A percentile compares a stretch with the other conserved stretches of the same genome.
Evolutionary conservation across 805 yeast species (phyloP).

Genomic region (Ogataea naganishii): DNA sequence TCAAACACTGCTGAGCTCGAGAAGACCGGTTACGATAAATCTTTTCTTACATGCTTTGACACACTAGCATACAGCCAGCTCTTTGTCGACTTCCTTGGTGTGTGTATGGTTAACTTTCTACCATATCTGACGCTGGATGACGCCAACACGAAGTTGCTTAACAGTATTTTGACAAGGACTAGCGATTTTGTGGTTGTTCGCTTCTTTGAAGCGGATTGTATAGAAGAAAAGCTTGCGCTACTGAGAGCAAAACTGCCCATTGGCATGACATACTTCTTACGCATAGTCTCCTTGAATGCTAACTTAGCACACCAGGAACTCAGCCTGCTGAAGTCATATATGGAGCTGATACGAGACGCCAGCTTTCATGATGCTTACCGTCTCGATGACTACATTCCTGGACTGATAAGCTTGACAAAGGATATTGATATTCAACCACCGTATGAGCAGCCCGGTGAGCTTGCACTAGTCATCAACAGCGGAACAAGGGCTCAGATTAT

Average conservation of each 20-base stretch:
- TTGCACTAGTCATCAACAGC: constrained; percentile 34
- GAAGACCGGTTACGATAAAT: too few relatives aligned
- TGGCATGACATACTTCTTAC: constrained; percentile 49
- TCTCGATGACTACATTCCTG: constrained; percentile 45
- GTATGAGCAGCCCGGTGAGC: constrained; percentile 33
- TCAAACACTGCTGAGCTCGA: too few relatives aligned
- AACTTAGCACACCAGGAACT: constrained; percentile 61
- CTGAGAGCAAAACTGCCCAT: constrained; percentile 71
- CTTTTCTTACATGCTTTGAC: too few relatives aligned
- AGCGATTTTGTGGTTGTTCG: constrained; percentile 34
- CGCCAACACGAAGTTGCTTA: constrained; percentile 31
- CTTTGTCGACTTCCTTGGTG: too few relatives aligned
- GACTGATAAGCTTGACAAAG: constrained; percentile 33
- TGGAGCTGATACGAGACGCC: constrained; percentile 33
- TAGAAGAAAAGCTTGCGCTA: constrained; percentile 37
- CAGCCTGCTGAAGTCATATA: constrained; percentile 49
- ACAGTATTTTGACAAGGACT: constrained; percentile 31
- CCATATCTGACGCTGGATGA: constrained; percentile 43
- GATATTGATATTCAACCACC: constrained; percentile 41
- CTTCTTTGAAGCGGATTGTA: constrained; percentile 37
- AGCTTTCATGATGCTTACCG: constrained; percentile 32
- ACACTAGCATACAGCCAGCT: too few relatives aligned
- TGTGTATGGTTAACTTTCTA: constrained; percentile 33
- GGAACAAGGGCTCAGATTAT: constrained; percentile 69
- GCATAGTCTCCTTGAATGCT: constrained; percentile 53